Base-by-base conservation (phyloP, 148 eudicot species). In the Spergularia marina region DNA sequence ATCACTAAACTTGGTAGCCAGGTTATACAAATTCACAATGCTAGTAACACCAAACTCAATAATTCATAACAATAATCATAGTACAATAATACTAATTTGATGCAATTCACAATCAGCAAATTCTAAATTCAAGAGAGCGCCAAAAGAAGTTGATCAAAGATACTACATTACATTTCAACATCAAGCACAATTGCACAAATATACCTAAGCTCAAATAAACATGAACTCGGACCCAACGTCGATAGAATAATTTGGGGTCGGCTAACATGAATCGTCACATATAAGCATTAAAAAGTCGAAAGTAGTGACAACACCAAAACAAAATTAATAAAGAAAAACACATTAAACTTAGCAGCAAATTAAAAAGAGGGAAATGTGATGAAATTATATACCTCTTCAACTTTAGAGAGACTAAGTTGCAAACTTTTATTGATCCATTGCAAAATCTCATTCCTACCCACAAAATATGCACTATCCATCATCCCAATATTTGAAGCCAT, bases 381-480 rank as follows among this genome's bases (percentile, higher is more conserved):
- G 12, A n/a, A 0, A 30, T 30, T 2, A 13, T 8, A 44, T 73
- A 93, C 98, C 91, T 94, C 97, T 82, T 94, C 98, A 82, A 94
- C 81, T 61, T 89, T 92, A 68, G 98, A 78, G 71, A 94, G 95
- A 84, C 85, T 86, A 54, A 94, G 95, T 67, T 89, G 97, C 79
- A 94, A 93, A 57, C 87, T 83, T 68, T 82, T 84, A 61, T 94
- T 94, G 77, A 94, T 89, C 98, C 98, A 94, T 16, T 87, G 74
- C 56, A 94, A 75, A 75, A 94, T 87, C 83, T 94, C 98, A 76
- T 89, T 90, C 77, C 98, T 86, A 39, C 98, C 98, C 71, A 91
- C 98, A 68, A 94, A 94, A 82, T 94, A 94, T 8, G 95, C 98
- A 69, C 97, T 79, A 47, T 91, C 98, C 98, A 94, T 94, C 74